These are phyloP conservation scores for Phyllosticta ampelicida DNA, from an alignment of 2,329 filamentous ascomycete genomes.

Conservation along the genomic window DNA sequence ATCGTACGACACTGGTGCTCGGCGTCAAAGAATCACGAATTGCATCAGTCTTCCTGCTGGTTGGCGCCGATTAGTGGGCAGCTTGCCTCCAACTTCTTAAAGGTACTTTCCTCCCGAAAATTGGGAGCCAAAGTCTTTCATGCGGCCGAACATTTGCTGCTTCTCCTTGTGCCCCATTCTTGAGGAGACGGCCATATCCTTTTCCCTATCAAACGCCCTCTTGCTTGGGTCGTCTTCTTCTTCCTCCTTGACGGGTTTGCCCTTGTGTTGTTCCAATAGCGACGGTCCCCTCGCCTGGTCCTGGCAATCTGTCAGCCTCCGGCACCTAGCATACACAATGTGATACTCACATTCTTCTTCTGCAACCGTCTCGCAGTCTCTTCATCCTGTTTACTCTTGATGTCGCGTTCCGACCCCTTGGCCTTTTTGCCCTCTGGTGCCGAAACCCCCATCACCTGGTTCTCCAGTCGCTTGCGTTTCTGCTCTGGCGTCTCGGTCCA, in stretches of 20 bases:
- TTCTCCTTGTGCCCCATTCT: conserved; percentile 63
- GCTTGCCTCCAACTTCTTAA: conserved; percentile 18
- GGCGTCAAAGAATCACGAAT: too few relatives aligned
- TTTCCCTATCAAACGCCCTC: conserved; percentile 79
- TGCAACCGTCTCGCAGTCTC: conserved; percentile 41
- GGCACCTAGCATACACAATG: not conserved
- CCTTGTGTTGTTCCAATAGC: conserved; percentile 37
- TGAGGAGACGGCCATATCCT: conserved; percentile 75
- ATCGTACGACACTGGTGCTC: too few relatives aligned
- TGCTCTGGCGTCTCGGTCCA: conserved; percentile 92
- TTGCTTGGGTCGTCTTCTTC: conserved; percentile 82
- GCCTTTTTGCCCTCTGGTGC: conserved; percentile 17
- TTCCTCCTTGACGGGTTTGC: conserved; percentile 44
- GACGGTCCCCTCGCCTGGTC: conserved; percentile 34
- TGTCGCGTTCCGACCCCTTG: conserved; percentile 18
- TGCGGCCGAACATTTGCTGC: conserved; percentile 67
- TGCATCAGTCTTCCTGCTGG: too few relatives aligned
- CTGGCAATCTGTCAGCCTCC: conserved; percentile 27
- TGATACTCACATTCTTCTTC: conserved; percentile 38
- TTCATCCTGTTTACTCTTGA: conserved; percentile 29
- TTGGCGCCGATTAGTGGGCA: not conserved
- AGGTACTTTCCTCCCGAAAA: conserved; percentile 65
- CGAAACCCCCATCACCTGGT: conserved; percentile 68
- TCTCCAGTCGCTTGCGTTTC: conserved; percentile 67
- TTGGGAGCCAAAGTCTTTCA: conserved; percentile 68